Percentiles rank a stretch among this genome's conserved stretches.
phyloP scores from a whole-genome alignment of 768 basidiomycete species.

The Lentinus brumalis region DNA sequence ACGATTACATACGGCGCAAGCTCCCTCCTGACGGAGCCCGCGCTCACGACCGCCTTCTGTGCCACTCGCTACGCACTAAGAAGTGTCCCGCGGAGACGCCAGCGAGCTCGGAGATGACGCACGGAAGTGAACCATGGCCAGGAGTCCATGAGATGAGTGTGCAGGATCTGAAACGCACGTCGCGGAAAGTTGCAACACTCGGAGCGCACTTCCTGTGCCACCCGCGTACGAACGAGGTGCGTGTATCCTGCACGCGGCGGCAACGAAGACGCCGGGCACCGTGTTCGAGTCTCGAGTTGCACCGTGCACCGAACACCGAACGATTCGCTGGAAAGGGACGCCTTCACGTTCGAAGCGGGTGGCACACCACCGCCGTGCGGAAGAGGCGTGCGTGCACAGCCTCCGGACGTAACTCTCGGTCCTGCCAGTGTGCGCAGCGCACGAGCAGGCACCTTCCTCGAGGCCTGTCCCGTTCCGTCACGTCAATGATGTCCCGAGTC shows the following conservation, averaged over 20 bases:
- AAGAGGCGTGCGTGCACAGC: slow-evolving; percentile 11
- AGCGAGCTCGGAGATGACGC: no score
- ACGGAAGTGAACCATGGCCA: no score
- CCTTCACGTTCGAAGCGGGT: background rate
- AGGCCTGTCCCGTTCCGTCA: background rate
- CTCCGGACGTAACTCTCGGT: slow-evolving; percentile 18
- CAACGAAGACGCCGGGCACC: no score
- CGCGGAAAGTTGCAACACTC: no score
- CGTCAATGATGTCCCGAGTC: no score
- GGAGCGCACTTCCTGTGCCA: background rate
- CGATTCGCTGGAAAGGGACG: background rate
- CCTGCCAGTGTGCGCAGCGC: background rate
- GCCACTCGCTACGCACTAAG: no score
- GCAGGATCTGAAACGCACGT: background rate
- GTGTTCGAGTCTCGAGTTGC: background rate
- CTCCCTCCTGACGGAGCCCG: no score
- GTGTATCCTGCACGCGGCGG: background rate
- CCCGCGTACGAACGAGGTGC: slow-evolving; percentile 1
- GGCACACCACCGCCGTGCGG: background rate
- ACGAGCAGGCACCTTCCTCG: background rate
- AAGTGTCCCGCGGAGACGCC: background rate
- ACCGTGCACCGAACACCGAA: background rate
- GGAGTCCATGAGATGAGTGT: no score
- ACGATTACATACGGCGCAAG: no score
- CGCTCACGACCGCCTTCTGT: no score